Base-by-base conservation (phyloP, 2,329 filamentous ascomycete species). In the Clarireedia monteithiana region DNA sequence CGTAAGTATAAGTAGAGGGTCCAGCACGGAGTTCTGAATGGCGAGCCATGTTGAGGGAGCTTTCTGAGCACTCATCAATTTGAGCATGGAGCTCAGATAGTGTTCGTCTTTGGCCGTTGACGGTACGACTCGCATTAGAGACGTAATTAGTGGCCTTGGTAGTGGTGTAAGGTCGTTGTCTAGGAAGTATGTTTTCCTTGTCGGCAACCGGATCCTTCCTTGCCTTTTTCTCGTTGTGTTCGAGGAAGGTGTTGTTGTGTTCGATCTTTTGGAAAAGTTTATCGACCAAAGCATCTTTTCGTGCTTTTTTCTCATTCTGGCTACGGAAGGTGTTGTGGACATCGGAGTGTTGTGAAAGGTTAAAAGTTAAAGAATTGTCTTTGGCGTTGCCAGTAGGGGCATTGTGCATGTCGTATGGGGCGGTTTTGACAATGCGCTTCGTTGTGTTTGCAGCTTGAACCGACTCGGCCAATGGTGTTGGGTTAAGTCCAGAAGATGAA, bases 31-130 rank as follows among this genome's bases (percentile, higher is more conserved):
- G 7, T 34, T 39, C 38, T 39, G 49, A 15, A 24, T 23, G n/a
- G 14, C 23, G 49, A 51, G 39, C 15, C 47, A 17, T 36, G 26
- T 49, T 38, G 44, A 74, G 71, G 4, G 79, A 79, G 20, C 75
- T 75, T 46, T 79, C 76, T 46, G 82, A 77, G 48, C 77, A 76
- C 23, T 74, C 72, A 9, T 74, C 73, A 2, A 77, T 72, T 63
- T 74, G 77, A 1, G 77, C 76, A 59, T 84, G 77, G 62, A 79
- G 74, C 49, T 83, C 77, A n/a, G 78, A 77, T 10, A 82, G 71
- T 2, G 77, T 75, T 20, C 76, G 76, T 34, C 74, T 75, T 20
- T 72, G 68, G 67, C 52, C 68, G 62, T 48, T 71, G 27, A 46
- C 67, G 27, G 59, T 65, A 53, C 69, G 66, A 53, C 62, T 69